A percentile compares a stretch with the other conserved stretches of the same genome.
Evolutionary conservation across 768 basidiomycete genomes (phyloP).

Genomic region (Clitopilus hobsonii): DNA sequence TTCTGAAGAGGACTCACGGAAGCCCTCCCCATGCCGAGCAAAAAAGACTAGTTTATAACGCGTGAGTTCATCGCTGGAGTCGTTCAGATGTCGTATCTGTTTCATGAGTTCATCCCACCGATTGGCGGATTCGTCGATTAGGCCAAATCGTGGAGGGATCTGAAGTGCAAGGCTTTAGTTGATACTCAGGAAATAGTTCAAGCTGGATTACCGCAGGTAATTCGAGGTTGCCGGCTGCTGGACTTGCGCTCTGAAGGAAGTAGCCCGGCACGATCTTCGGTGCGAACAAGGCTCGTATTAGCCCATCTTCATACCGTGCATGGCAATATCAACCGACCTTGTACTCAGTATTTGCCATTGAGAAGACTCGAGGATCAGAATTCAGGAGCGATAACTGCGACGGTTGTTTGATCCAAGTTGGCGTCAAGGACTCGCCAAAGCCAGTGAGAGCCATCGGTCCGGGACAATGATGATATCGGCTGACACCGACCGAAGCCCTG

Average conservation of each 20-base stretch:
- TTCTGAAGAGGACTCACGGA: too few species aligned
- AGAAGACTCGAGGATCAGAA: too few species aligned
- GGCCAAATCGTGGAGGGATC: slow-evolving; percentile 56
- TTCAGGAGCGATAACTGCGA: too few species aligned
- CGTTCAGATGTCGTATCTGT: slow-evolving; percentile 41
- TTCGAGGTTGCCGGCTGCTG: not conserved
- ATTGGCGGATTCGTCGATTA: slow-evolving; percentile 42
- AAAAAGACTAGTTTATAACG: slow-evolving; percentile 64
- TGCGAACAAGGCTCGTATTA: too few species aligned
- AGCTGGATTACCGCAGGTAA: not conserved
- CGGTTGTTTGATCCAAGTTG: too few species aligned
- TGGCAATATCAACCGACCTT: not conserved
- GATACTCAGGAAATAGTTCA: not conserved
- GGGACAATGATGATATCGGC: too few species aligned
- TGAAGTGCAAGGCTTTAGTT: slow-evolving; percentile 17
- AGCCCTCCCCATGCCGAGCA: slow-evolving; percentile 69
- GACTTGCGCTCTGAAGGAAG: not conserved
- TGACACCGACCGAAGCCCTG: too few species aligned
- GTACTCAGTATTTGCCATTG: not conserved
- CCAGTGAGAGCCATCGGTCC: too few species aligned
- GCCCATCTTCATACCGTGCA: not conserved
- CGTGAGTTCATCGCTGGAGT: slow-evolving; percentile 25
- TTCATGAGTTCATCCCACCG: slow-evolving; percentile 45
- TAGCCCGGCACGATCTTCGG: not conserved
- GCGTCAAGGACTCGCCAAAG: too few species aligned